Evolutionary conservation across 2,329 filamentous ascomycete genomes (phyloP), one percentile per base, ranked within the genome.

Genomic region (Alternaria atra): DNA sequence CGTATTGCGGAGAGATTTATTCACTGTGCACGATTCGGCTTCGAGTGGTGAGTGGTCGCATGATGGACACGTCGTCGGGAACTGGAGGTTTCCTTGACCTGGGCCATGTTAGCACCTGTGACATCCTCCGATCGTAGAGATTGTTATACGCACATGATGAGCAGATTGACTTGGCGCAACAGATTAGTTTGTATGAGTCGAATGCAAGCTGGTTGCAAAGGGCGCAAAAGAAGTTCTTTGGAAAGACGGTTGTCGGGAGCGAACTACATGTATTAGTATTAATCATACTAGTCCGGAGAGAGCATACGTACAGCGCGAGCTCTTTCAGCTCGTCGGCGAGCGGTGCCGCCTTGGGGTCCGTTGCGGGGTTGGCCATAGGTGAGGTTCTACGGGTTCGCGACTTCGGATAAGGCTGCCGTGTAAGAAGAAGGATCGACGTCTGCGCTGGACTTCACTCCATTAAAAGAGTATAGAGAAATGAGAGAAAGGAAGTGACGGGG

Each of bases 131-230:
- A 12, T n/a, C n/a, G n/a, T 20, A 20, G 6, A 10, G n/a, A 17
- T 42, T 25, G 10, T n/a, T 15, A 17, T 39, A 51, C 90, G 74
- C 83, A 97, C 95, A 99, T 67, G 84, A 86, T 75, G 94, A 91
- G 84, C 95, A 98, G 60, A 98, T 97, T 40, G 91, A 90, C 76
- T 97, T 94, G 75, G 97, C 95, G 79, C 95, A 99, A 81, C 95
- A 99, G 1, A 94, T 92, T 29, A 97, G 84, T 65, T 94, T 91
- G 78, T 93, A 97, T 8, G 94, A 92, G 77, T 97, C 96, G 66
- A 97, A 84, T 30, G 93, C 94, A 60, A 98, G 85, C 79, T 92
- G 93, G 82, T 91, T 95, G 81, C 95, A 99, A 70, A 93, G 92
- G 53, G 93, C 93, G 84, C 95, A 99, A 80, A 94, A 91, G 66